Evolutionary conservation across 2,329 filamentous ascomycete species (phyloP), one percentile per base, ranked within the genome.

Genomic region (Hortaea werneckii): DNA sequence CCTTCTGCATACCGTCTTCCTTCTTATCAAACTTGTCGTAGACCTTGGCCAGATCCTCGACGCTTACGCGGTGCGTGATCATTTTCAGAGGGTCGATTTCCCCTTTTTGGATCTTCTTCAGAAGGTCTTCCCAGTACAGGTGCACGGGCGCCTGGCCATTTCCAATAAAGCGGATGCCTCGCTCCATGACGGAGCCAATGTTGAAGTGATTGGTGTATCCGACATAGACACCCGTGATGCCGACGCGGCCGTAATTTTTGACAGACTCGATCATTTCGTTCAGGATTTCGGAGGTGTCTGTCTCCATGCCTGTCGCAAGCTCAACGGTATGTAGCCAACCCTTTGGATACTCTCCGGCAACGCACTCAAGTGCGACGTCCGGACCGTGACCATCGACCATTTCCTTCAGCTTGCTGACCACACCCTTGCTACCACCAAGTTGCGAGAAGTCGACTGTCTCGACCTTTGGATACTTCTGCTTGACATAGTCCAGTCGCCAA

Each of bases 171-270:
- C 85, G 81, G 54, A 94, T 79, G n/a, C 87, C 87, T 29, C 85
- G 80, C 67, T 94, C 80, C 87, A 94, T 94, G 10, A 94, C 61
- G 0, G 85, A 81, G 7, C 87, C 86, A 54, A 90, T 81, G 66
- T 87, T 87, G 72, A 90, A 86, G 64, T 87, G 83, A 65, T 87
- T 88, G 20, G 82, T 86, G 60, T 70, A 80, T 29, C 77, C 77
- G 34, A 77, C 75, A 57, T 81, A 81, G 8, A 80, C 77, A 44
- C 86, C 87, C 0, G 87, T 94, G 47, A 94, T 74, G 20, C 87
- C 86, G 45, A 80, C 81, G 5, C 85, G 75, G 4, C 87, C 83
- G 56, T 74, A 87, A 57, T 79, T 85, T 42, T 78, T 72, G 9
- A 85, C 82, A n/a, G 78, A 73, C 58, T 83, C 78, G 29, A 88